Evolutionary conservation across 208 protist genomes (phyloP), one percentile per base, ranked within the genome.

Genomic region (Crithidia thermophila): DNA sequence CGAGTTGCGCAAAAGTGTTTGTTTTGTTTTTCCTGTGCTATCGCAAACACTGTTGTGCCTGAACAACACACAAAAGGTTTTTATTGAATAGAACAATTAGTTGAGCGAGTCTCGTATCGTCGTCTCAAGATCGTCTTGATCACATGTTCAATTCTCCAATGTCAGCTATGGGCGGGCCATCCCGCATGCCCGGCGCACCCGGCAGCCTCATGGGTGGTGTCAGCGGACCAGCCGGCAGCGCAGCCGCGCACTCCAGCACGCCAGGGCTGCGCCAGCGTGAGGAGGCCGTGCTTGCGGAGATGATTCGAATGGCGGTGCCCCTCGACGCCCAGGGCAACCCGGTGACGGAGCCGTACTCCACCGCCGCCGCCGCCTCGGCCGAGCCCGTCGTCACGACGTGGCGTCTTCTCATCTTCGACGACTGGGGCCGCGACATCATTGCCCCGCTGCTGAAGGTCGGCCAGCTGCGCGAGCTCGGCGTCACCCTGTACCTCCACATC

Each of bases 401-500:
- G 90, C 80, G 87, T 28, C 79, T 97, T 56, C 87, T 97, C 49
- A 85, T 97, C 55, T 96, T 92, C 68, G 93, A 97, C 77, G 82
- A 92, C 60, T 74, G 85, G 61, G 88, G 87, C 30, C 84, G 87
- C 14, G 90, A 94, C 72, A 85, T 97, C 58, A 94, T 97, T 45
- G 90, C 93, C 0, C 93, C 93, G 13, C 76, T 97, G 16, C 75
- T 97, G 40, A 91, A 91, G 47, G 91, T 96, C 11, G 85, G 82
- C 7, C 87, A 93, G 62, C 80, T 97, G 34, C 80, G 91, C 7
- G 86, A 94, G 58, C 64, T 96, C 9, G 93, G 93, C n/a, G 77
- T 97, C 16, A 97, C 93, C 0, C 71, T 97, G 11, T 91, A 95
- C 60, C 79, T 97, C 85, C 85, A 93, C 72, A 94, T 97, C 25